Evolutionary conservation across 2,329 filamentous ascomycete species (phyloP), one percentile per base, ranked within the genome.

Genomic region (Byssochlamys sp.): DNA sequence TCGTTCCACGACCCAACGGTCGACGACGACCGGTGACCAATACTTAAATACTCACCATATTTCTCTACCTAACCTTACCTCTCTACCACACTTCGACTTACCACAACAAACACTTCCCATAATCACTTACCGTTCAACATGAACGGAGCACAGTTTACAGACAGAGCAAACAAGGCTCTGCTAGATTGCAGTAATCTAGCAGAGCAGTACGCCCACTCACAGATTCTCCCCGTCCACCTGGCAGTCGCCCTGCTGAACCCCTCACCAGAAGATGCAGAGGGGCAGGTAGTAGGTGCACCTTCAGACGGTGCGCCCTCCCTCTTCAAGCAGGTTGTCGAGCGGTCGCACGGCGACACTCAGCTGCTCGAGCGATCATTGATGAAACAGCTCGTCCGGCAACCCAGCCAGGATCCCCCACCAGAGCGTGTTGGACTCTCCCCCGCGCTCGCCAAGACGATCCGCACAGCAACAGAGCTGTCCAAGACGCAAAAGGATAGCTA

Each of bases 401-500:
- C 94, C 3, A 95, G 89, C 69, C 94, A 99, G 77, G 90, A 96
- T 65, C 94, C 94, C 12, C 91, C 94, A 11, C 94, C 94, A 60
- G 92, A 97, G 70, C 84, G 88, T 65, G 86, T 95, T 57, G 85
- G 89, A 56, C 84, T 95, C 66, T 86, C 91, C 10, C 90, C 91
- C 0, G 80, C 85, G 7, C 91, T 97, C 75, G 84, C 87, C 61
- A 89, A 88, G 65, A 83, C 96, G 58, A 80, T 99, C 55, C 84
- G 91, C 65, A 84, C 89, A 64, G 91, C 94, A 1, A 86, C 89
- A 72, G 91, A 97, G 31, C 75, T 99, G 56, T 92, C 95, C 66
- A 96, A 95, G 77, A 91, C 91, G n/a, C 94, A 99, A 68, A 97
- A 96, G 68, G 94, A 99, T 72, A 90, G 85, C 63, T 99, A 86